These are phyloP conservation scores for Trebouxia sp. DNA, from an alignment of 139 green algal species.

Conservation along the genomic window DNA sequence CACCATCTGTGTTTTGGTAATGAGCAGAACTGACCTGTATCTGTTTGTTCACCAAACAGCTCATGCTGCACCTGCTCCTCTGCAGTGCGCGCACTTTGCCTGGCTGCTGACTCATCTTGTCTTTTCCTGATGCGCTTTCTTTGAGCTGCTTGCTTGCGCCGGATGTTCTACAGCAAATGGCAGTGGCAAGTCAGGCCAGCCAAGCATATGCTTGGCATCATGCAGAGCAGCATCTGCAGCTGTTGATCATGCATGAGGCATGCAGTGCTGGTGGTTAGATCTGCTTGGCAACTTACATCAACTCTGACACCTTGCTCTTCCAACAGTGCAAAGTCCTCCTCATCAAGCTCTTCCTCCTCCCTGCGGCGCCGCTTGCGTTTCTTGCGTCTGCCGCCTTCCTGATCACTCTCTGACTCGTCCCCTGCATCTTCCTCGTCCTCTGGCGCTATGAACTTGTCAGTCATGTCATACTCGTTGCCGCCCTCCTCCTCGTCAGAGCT, in stretches of 20 bases:
- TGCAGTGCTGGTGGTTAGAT: not conserved
- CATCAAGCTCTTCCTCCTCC: slow-evolving; percentile 74
- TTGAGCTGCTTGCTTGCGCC: slow-evolving; percentile 42
- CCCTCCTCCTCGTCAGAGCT: slow-evolving; percentile 42
- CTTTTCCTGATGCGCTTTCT: slow-evolving; percentile 70
- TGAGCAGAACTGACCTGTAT: slow-evolving; percentile 39
- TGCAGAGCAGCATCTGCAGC: not conserved
- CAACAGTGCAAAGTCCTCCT: slow-evolving; percentile 92
- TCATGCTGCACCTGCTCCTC: slow-evolving; percentile 64
- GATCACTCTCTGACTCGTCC: slow-evolving; percentile 23
- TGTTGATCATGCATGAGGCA: not conserved
- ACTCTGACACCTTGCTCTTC: slow-evolving; percentile 71
- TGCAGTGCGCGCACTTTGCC: slow-evolving; percentile 33
- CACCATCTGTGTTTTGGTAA: no score
- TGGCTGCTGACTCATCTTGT: slow-evolving; percentile 43
- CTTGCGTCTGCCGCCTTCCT: slow-evolving; percentile 46
- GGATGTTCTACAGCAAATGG: slow-evolving; percentile 23
- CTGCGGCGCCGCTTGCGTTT: slow-evolving; percentile 52
- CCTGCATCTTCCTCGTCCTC: slow-evolving; percentile 45
- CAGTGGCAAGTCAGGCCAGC: not conserved
- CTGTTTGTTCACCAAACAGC: slow-evolving; percentile 72
- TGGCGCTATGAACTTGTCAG: slow-evolving; percentile 47
- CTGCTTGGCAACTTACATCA: slow-evolving; percentile 30
- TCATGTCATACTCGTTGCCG: slow-evolving; percentile 41
- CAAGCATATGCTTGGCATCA: not conserved